Evolutionary conservation across 179 eudicot genomes (phyloP).

Genomic region (Beta corolliflora): DNA sequence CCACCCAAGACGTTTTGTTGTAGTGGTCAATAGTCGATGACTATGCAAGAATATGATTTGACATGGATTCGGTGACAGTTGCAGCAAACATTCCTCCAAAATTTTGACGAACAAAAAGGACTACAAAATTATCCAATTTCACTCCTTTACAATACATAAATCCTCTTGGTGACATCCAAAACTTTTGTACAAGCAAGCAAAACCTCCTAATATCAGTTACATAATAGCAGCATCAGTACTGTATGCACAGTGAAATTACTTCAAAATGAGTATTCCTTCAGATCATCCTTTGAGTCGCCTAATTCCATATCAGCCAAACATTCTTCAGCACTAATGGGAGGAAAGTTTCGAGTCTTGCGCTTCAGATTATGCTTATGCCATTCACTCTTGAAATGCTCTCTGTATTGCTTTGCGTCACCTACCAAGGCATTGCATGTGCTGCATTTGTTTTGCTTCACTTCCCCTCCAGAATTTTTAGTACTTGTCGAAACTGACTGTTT

Average conservation of each 20-base stretch:
- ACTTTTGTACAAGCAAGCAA: conserved; percentile 13
- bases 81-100: not conserved
- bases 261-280: conserved; percentile 86
- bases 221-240: conserved; percentile 1
- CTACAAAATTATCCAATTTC: not conserved
- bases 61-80: no score
- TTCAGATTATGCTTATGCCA: conserved; percentile 93
- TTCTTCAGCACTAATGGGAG: conserved; percentile 84
- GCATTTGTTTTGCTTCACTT: conserved; percentile 73
- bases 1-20: no score
- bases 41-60: no score
- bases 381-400: conserved; percentile 95
- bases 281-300: conserved; percentile 58
- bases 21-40: no score
- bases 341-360: conserved; percentile 78
- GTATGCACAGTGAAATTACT: not conserved
- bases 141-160: not conserved
- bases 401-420: conserved; percentile 82
- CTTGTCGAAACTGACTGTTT: conserved; percentile 52
- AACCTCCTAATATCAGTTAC: conserved; percentile 14
- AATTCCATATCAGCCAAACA: conserved; percentile 72
- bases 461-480: conserved; percentile 35
- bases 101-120: not conserved
- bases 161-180: not conserved
- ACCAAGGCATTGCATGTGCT: conserved; percentile 78